Evolutionary conservation across 1,284 basidiomycete genomes (phyloP).

Genomic region (Pseudozyma thailandica): DNA sequence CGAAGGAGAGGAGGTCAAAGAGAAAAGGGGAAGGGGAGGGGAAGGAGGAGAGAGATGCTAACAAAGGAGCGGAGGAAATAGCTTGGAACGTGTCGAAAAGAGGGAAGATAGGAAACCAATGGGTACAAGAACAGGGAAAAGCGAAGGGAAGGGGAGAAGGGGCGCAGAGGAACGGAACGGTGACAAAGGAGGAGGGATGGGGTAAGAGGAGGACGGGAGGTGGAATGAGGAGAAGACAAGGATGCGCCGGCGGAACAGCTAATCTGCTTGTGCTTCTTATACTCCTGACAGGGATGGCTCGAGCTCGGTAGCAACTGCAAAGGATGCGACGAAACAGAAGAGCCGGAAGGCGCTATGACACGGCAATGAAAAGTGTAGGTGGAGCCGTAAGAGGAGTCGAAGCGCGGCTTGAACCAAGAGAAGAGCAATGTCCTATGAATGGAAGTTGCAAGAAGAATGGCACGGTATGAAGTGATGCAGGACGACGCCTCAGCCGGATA

Average conservation of each 20-base stretch:
- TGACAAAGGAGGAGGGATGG: not conserved
- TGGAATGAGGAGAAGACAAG: not conserved
- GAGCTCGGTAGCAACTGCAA: not conserved
- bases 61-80: not conserved
- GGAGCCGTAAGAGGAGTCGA: not conserved
- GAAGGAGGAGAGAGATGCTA: not conserved
- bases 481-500: constrained; percentile 16
- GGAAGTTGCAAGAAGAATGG: constrained; percentile 6
- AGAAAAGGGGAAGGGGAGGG: not conserved
- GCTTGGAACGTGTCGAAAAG: not conserved
- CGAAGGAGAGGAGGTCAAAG: not conserved
- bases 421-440: not conserved
- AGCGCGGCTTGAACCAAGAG: constrained; percentile 4
- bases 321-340: not conserved
- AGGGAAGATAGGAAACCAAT: not conserved
- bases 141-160: not conserved
- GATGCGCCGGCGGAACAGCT: not conserved
- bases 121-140: not conserved
- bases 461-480: constrained; percentile 21
- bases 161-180: not conserved
- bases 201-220: not conserved
- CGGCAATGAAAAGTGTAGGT: not conserved
- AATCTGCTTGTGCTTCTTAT: constrained; percentile 4
- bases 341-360: not conserved
- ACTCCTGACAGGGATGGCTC: not conserved